Evolutionary conservation across 495 filamentous ascomycete species (phyloP).

Genomic region (Aspergillus conjunctus): DNA sequence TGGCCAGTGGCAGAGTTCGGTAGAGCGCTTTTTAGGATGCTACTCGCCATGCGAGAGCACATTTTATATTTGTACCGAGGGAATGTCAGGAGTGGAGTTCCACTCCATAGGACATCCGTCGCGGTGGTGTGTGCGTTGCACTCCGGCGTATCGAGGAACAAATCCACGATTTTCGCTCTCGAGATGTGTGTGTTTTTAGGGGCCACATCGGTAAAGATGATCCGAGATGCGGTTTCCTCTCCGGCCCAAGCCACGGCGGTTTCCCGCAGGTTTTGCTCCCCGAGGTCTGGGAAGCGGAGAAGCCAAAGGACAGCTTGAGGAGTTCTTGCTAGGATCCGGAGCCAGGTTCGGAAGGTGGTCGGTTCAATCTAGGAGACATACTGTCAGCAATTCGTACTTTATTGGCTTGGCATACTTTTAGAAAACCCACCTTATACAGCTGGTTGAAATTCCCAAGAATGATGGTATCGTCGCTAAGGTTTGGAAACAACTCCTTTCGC

Average conservation of each 20-base stretch:
- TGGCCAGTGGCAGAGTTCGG: constrained; percentile 67
- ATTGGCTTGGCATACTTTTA: not conserved
- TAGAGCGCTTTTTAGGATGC: constrained; percentile 86
- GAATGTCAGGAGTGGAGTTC: constrained; percentile 89
- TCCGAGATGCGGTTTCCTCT: constrained; percentile 81
- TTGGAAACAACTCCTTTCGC: constrained; percentile 92
- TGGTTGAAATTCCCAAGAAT: constrained; percentile 99
- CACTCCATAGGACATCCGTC: constrained; percentile 94
- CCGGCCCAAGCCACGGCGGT: constrained; percentile 85
- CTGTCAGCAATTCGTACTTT: constrained; percentile 8
- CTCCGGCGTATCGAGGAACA: constrained; percentile 96
- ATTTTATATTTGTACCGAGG: constrained; percentile 97
- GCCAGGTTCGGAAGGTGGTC: constrained; percentile 93
- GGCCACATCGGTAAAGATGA: constrained; percentile 95
- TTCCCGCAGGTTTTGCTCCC: constrained; percentile 79
- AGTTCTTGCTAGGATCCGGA: constrained; percentile 84
- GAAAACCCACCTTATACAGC: constrained; percentile 81
- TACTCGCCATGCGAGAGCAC: constrained; percentile 97
- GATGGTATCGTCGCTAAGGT: constrained; percentile 77
- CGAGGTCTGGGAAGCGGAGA: constrained; percentile 91
- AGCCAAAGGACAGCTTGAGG: constrained; percentile 95
- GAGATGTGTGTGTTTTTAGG: constrained; percentile 95
- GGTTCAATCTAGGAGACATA: constrained; percentile 77
- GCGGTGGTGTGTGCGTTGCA: constrained; percentile 99
- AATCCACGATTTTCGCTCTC: constrained; percentile 85